These are phyloP conservation scores for Erodium texanum DNA, from an alignment of 441 rosid genomes.

Conservation along the genomic window DNA sequence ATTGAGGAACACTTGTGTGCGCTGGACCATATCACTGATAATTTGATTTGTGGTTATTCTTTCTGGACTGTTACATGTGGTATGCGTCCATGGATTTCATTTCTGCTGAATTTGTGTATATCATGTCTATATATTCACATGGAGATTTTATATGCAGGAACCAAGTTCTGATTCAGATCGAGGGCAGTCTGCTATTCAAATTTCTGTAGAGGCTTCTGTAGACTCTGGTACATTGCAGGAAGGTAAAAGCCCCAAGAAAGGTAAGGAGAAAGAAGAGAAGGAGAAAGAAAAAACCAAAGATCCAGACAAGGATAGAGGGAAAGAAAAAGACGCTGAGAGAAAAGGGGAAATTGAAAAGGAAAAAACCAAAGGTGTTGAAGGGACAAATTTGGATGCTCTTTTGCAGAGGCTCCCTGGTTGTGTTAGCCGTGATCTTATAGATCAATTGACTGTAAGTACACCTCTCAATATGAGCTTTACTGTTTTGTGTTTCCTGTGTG, in stretches of 20 bases:
- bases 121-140: background rate
- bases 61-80: background rate
- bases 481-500: constrained; percentile 8
- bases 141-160: constrained; percentile 42
- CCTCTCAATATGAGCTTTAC: constrained; percentile 15
- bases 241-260: constrained; percentile 50
- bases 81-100: background rate
- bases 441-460: constrained; percentile 72
- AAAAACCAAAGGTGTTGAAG: constrained; percentile 80
- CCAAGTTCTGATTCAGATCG: constrained; percentile 52
- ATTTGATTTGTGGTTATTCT: background rate
- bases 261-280: constrained; percentile 77
- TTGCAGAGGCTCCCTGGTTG: constrained; percentile 95
- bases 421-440: constrained; percentile 95
- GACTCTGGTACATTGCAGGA: constrained; percentile 55
- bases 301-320: constrained; percentile 59
- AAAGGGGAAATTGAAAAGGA: constrained; percentile 82
- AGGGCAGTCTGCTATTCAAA: constrained; percentile 43
- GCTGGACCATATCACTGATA: no score
- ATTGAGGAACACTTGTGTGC: background rate
- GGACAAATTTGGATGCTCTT: constrained; percentile 84
- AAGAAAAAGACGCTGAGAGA: constrained; percentile 73
- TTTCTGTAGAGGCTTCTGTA: constrained; percentile 44
- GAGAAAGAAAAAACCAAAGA: constrained; percentile 68
- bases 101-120: background rate